Conservation (phyloP, 495 filamentous ascomycete species). For the Parathielavia appendiculata region DNA sequence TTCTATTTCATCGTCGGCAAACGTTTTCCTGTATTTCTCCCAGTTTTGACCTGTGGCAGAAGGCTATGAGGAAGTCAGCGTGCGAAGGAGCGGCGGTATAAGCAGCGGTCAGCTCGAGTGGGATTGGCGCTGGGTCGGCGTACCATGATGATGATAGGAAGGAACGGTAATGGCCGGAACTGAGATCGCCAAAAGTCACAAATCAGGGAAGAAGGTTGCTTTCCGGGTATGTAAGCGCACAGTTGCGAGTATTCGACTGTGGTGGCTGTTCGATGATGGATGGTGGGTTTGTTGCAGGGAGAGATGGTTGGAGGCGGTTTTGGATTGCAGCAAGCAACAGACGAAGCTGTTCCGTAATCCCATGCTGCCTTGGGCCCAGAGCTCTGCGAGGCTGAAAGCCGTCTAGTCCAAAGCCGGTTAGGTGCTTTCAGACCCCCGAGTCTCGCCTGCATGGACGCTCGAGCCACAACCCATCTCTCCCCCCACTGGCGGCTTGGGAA, state of each 20-base stretch:
- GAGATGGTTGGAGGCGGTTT: conserved; percentile 25
- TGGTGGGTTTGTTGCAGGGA: conserved; percentile 17
- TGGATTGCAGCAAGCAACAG: too few species aligned
- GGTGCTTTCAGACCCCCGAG: conserved; percentile 6
- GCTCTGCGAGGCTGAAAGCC: conserved; percentile 32
- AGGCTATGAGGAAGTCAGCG: conserved; percentile 49
- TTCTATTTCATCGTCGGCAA: conserved; percentile 89
- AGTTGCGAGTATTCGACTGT: neutral
- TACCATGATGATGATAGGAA: conserved; percentile 26
- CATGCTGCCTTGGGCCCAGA: conserved; percentile 35
- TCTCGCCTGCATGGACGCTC: conserved; percentile 13
- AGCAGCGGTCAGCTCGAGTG: neutral
- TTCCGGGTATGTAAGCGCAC: too few species aligned
- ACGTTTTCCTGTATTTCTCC: conserved; percentile 98
- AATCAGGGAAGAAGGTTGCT: neutral
- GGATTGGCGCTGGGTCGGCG: conserved; percentile 8
- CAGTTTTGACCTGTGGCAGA: conserved; percentile 88
- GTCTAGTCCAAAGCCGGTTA: conserved; percentile 22
- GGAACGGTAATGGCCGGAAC: neutral
- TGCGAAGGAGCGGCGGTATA: neutral
- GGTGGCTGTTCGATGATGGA: conserved; percentile 1
- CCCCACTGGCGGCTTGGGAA: conserved; percentile 20
- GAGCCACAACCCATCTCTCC: neutral
- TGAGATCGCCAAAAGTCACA: neutral
- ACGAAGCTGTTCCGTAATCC: conserved; percentile 35